Evolutionary conservation across 306 rosid genomes (phyloP).

Genomic region (Fagus crenata): DNA sequence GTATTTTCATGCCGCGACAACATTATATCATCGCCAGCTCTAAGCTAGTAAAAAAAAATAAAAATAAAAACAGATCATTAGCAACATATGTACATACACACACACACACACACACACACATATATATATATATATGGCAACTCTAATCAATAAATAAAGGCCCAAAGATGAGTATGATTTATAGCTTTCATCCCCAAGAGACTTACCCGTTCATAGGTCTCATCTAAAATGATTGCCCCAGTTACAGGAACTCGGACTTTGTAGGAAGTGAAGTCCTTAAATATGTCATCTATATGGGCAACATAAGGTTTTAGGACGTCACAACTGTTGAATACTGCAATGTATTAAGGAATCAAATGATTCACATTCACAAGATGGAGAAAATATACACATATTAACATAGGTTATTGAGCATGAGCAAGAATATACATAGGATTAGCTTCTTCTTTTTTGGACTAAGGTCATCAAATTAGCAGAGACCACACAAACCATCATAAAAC

Average conservation of each 20-base stretch:
- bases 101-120: too few species aligned
- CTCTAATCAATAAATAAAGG: neutral
- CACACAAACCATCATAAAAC: neutral
- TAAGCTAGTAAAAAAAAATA: neutral
- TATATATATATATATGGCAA: neutral
- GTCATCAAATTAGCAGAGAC: neutral
- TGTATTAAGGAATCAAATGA: constrained; percentile 53
- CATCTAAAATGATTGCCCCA: constrained; percentile 95
- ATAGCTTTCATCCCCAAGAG: constrained; percentile 10
- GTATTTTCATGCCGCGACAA: neutral
- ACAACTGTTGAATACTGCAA: constrained; percentile 83
- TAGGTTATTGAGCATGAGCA: neutral
- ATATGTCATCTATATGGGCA: constrained; percentile 88
- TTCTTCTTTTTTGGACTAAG: neutral
- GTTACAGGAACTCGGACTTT: constrained; percentile 98
- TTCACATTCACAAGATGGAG: constrained; percentile 6
- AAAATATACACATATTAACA: neutral
- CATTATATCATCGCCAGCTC: neutral
- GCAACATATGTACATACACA: too few species aligned
- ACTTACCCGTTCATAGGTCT: constrained; percentile 94
- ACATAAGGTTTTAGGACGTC: constrained; percentile 96
- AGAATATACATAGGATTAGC: neutral
- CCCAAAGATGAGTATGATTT: neutral
- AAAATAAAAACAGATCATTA: neutral
- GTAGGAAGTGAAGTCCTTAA: constrained; percentile 95